Base-by-base conservation (phyloP, 169 alveolate genomes). In the Babesia bovis region DNA sequence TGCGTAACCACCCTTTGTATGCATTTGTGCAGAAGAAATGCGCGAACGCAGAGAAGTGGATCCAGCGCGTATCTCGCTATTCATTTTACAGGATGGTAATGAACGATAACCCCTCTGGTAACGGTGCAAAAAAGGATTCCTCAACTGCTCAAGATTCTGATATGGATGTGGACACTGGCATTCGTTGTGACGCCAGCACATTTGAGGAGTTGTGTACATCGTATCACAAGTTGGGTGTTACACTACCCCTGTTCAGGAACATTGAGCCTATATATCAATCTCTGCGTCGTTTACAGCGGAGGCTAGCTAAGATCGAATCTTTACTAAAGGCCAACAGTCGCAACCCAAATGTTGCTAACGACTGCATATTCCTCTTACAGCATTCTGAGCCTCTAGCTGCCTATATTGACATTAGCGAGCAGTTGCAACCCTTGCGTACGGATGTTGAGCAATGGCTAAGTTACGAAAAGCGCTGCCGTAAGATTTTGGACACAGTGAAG, bases 391-490 rank as follows among this genome's bases (percentile, higher is more conserved):
- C 85, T 0, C 66, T 77, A 25, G 45, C 78, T 9, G 81, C 53
- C 12, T 35, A 28, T 12, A 36, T 77, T 13, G 82, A 77, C 50
- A 28, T 63, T 10, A 45, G 65, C 2, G 60, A 77, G 35, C 25
- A 28, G 26, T 47, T 77, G 3, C 71, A 68, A 41, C 85, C 85
- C 7, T 36, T 77, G 26, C 57, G 66, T 19, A 7, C 53, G 5
- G 85, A 63, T 10, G 85, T 77, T 3, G 85, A 77, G 33, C 23
- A 30, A 32, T 42, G 78, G 58, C 44, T 77, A 33, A 50, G 9
- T 33, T 77, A 55, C 58, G 85, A 77, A 44, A 77, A 63, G 82
- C 56, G 35, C 21, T 77, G 85, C 45, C 7, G 85, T 17, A 77
- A 32, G 72, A 67, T 67, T 23, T 49, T 77, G 6, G 72, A 77